Evolutionary conservation across 345 rosid species (phyloP).

Genomic region (Bruguiera sexangula): DNA sequence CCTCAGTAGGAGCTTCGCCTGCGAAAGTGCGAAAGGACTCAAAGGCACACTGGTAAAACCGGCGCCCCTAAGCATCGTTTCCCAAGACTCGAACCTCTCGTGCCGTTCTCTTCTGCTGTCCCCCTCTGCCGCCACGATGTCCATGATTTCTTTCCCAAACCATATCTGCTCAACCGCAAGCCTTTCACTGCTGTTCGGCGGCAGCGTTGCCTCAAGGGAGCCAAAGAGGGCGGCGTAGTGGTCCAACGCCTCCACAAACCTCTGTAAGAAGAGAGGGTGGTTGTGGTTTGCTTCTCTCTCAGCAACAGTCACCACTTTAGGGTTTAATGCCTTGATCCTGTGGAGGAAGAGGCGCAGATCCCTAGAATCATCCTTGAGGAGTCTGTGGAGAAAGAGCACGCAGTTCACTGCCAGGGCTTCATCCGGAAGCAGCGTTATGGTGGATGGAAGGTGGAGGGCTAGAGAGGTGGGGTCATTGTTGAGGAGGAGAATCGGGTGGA

Average conservation of each 20-base stretch:
- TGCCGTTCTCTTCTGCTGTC: conserved; percentile 59
- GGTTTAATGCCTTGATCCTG: conserved; percentile 61
- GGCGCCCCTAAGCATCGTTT: conserved; percentile 54
- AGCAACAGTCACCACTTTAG: conserved; percentile 71
- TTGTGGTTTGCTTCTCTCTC: conserved; percentile 81
- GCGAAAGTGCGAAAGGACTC: conserved; percentile 78
- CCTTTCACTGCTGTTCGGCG: conserved; percentile 83
- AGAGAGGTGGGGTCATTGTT: conserved; percentile 47
- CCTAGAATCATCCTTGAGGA: conserved; percentile 47
- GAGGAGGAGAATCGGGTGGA: conserved; percentile 62
- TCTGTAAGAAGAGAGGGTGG: conserved; percentile 56
- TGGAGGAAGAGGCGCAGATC: conserved; percentile 53
- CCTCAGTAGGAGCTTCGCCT: conserved; percentile 85
- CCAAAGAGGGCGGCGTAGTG: conserved; percentile 73
- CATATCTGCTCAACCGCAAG: conserved; percentile 73
- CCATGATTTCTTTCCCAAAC: conserved; percentile 82
- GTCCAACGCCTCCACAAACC: conserved; percentile 79
- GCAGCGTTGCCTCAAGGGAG: conserved; percentile 87
- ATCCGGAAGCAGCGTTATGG: conserved; percentile 49
- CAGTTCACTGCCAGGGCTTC: conserved; percentile 81
- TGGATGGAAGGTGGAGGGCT: conserved; percentile 41
- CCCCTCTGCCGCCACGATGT: conserved; percentile 64
- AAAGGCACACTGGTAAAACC: conserved; percentile 67
- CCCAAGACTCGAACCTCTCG: conserved; percentile 69
- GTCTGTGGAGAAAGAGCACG: conserved; percentile 60